These are phyloP conservation scores for Monosporascus sp. DNA, from an alignment of 2,329 filamentous ascomycete species.

Conservation along the genomic window DNA sequence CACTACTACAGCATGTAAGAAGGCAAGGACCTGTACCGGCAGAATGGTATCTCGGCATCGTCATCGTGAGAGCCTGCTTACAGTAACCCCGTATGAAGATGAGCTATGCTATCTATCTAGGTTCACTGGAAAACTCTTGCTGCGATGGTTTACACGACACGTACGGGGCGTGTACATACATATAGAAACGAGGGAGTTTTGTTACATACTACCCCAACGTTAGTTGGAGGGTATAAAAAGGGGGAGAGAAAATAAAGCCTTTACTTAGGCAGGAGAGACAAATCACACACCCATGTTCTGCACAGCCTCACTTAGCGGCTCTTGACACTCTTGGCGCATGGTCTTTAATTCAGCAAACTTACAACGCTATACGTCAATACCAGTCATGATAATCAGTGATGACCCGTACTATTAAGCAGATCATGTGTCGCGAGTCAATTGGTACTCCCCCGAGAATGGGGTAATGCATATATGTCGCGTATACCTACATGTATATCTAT, in stretches of 20 bases:
- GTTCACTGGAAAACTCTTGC: too few species aligned
- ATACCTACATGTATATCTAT: too few species aligned
- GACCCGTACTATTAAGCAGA: not conserved
- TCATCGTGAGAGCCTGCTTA: not conserved
- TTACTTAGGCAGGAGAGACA: not conserved
- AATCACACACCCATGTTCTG: conserved; percentile 1
- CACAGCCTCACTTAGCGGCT: conserved; percentile 7
- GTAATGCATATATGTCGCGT: too few species aligned
- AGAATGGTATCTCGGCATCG: too few species aligned
- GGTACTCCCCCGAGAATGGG: not conserved
- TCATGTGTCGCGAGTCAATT: not conserved
- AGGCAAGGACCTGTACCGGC: too few species aligned
- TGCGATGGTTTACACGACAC: too few species aligned
- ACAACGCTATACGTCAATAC: not conserved
- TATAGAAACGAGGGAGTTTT: too few species aligned
- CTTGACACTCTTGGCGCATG: not conserved
- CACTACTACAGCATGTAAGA: not conserved
- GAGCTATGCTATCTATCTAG: too few species aligned
- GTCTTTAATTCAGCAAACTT: conserved; percentile 1
- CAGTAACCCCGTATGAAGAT: too few species aligned
- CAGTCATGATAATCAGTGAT: not conserved
- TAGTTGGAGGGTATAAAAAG: not conserved
- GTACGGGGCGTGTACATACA: too few species aligned
- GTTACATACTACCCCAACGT: too few species aligned
- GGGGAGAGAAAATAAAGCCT: not conserved